Percentiles rank a stretch among this genome's conserved stretches.
These are phyloP conservation scores for Nemania serpens DNA, from an alignment of 2,329 filamentous ascomycete genomes.

Conservation along the genomic window DNA sequence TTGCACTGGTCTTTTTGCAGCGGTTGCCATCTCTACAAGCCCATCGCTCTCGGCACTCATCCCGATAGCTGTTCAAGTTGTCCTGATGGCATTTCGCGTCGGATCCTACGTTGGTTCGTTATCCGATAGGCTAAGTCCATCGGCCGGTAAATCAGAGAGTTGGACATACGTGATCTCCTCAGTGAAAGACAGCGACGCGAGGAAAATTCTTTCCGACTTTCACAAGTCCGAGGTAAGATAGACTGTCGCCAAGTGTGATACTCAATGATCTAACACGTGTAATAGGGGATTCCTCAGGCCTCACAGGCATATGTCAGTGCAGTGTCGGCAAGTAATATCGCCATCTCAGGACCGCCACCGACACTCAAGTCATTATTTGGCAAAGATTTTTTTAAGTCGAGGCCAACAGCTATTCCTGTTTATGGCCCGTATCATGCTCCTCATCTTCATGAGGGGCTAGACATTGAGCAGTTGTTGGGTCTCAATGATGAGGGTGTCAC, in stretches of 20 bases:
- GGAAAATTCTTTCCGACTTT: conserved; percentile 59
- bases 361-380: conserved; percentile 52
- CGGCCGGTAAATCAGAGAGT: conserved; percentile 54
- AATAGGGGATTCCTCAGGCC: conserved; percentile 49
- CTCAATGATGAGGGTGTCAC: conserved; percentile 48
- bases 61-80: conserved; percentile 65
- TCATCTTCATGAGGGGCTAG: conserved; percentile 53
- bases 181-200: conserved; percentile 56
- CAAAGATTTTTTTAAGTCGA: conserved; percentile 46
- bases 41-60: conserved; percentile 65
- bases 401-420: conserved; percentile 55
- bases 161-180: conserved; percentile 72
- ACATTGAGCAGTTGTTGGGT: conserved; percentile 52
- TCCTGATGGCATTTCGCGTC: conserved; percentile 68
- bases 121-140: conserved; percentile 51
- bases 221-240: conserved; percentile 56
- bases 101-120: conserved; percentile 60
- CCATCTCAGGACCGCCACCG: conserved; percentile 59
- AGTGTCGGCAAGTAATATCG: conserved; percentile 52
- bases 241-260: not conserved
- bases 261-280: conserved; percentile 14
- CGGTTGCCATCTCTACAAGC: conserved; percentile 67
- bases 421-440: conserved; percentile 62
- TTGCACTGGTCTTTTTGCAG: conserved; percentile 73
- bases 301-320: conserved; percentile 60